Base-by-base conservation (phyloP, 1,139 yeast species). In the Arxiozyma bovina region DNA sequence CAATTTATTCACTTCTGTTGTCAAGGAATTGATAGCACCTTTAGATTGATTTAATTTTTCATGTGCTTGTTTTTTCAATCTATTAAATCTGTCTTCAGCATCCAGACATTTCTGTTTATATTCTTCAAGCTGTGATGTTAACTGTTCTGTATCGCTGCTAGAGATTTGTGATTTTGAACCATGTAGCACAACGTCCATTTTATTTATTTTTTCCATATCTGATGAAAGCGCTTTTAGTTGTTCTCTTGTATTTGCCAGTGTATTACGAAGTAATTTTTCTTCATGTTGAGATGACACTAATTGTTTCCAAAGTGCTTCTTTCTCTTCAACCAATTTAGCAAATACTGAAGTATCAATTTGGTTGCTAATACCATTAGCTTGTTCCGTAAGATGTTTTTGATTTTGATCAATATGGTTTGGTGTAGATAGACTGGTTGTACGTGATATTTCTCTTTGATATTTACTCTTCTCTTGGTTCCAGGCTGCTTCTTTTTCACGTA, bases 31-130 rank as follows among this genome's bases (percentile, higher is more conserved):
- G 50, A 64, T 70, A 30, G 66, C 68, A 22, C 55, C 57, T 51
- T 67, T 70, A 21, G 68, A 72, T 23, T 69, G 63, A 51, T 69
- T 70, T 45, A 74, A 68, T 57, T 74, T 78, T 40, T 71, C 74
- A 51, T 70, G 72, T 0, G 74, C 71, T 58, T 61, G 66, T 56
- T 54, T 59, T 54, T 58, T 63, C 52, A 74, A 51, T 68, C 70
- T 62, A 59, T 71, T 67, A 63, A 61, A 71, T 54, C 66, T 70
- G 60, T 68, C 74, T 52, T 67, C 59, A 41, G 69, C 54, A 50
- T 62, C 71, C 1, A 44, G 58, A 56, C 68, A 67, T 42, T 67
- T 64, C 46, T 58, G 63, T 17, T 61, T 55, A 40, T 40, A 49
- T 25, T 53, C 52, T 18, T 44, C 47, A 12, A 42, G 17, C 23